Percentiles rank a stretch among this genome's conserved stretches.
These are phyloP conservation scores for Zygosaccharomyces sapae DNA, from an alignment of 1,139 yeast genomes.

Conservation along the genomic window DNA sequence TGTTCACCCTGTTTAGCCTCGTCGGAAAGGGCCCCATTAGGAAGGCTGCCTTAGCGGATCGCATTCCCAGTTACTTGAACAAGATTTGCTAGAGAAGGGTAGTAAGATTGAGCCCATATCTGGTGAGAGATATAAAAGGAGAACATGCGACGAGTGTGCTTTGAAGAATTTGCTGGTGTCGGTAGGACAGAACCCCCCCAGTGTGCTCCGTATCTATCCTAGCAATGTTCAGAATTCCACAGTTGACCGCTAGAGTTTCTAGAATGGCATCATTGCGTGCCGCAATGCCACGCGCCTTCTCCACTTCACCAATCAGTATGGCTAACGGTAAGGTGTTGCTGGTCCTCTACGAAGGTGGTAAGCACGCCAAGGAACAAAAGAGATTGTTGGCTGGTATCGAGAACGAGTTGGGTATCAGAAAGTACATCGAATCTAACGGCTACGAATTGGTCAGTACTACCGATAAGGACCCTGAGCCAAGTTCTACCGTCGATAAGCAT, in stretches of 20 bases:
- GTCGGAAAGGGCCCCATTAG: neutral
- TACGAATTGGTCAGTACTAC: conserved; percentile 64
- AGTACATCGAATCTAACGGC: conserved; percentile 62
- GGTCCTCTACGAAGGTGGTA: conserved; percentile 52
- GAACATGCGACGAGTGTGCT: no score
- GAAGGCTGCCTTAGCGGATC: neutral
- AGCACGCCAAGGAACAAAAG: conserved; percentile 58
- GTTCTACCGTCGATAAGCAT: conserved; percentile 57
- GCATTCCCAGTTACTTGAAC: neutral
- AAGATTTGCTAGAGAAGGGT: neutral
- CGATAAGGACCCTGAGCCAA: conserved; percentile 59
- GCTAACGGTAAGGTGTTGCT: conserved; percentile 43
- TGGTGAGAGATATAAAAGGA: neutral
- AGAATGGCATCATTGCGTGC: neutral
- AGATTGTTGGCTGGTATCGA: conserved; percentile 66
- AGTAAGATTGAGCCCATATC: neutral
- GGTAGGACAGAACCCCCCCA: no score
- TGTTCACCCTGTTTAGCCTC: neutral
- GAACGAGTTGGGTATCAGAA: conserved; percentile 68
- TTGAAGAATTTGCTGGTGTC: no score
- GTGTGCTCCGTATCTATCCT: no score
- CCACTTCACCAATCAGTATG: neutral
- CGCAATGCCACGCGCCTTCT: neutral
- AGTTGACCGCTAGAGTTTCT: neutral
- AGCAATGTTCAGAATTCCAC: neutral